These are phyloP conservation scores for Pleurotus citrinopileatus DNA, from an alignment of 768 basidiomycete species.

Conservation along the genomic window DNA sequence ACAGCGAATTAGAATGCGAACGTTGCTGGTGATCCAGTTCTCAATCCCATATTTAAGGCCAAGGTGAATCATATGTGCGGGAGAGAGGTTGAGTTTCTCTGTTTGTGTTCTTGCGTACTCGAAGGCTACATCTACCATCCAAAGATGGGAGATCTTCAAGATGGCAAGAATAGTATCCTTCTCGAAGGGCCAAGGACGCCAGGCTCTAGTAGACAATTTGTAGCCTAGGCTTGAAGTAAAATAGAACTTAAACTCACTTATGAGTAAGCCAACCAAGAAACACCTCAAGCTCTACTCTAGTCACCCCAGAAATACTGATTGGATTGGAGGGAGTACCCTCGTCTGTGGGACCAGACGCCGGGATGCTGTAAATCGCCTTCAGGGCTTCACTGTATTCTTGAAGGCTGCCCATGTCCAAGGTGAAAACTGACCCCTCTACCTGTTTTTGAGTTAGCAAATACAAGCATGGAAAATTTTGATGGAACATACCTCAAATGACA, in stretches of 20 bases:
- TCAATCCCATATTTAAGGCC: not conserved
- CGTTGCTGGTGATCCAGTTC: not conserved
- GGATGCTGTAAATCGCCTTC: not conserved
- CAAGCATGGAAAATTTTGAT: no score
- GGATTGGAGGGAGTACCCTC: conserved; percentile 12
- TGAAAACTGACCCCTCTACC: not conserved
- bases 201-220: not conserved
- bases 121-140: not conserved
- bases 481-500: not conserved
- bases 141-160: not conserved
- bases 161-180: not conserved
- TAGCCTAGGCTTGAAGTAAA: not conserved
- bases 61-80: not conserved
- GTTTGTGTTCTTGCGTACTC: not conserved
- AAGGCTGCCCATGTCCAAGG: not conserved
- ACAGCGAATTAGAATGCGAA: not conserved
- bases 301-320: not conserved
- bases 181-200: not conserved
- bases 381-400: not conserved
- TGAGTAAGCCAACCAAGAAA: conserved; percentile 9
- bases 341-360: not conserved
- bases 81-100: not conserved
- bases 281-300: not conserved
- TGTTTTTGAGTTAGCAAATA: no score
- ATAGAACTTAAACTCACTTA: not conserved